Evolutionary conservation across 495 filamentous ascomycete genomes (phyloP), one percentile per base, ranked within the genome.

Genomic region (Aspergillus wentii): DNA sequence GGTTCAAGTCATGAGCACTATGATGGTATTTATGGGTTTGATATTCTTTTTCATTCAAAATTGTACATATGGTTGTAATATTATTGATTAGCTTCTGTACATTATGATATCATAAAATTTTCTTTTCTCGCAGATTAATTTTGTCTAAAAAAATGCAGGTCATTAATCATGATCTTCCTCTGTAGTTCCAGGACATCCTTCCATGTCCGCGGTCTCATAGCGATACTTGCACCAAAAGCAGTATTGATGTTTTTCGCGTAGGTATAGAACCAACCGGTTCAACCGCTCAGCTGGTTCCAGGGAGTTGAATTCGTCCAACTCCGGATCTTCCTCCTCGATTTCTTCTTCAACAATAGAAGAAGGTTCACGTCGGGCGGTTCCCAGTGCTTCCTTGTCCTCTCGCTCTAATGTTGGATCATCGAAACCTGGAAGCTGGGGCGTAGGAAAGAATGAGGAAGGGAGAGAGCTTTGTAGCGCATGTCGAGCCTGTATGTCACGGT

Each of bases 201-300:
- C 86, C 80, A 96, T 81, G 44, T 70, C 64, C 11, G 56, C 72
- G 0, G 46, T 56, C 33, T 83, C 80, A 52, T 96, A 97, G 29
- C 68, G 63, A 57, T 72, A 84, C 57, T 95, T 95, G 57, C 92
- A 99, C 88, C 89, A 99, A 58, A 95, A 95, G 67, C 92, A 99
- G 56, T 99, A 99, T 27, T 71, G 60, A 49, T 85, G 72, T 48
- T 71, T 75, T 19, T 80, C 66, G 16, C 91, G 74, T 26, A 99
- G 53, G 57, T 84, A 79, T 16, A 59, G 47, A 8, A 92, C 76
- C 8, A 95, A 53, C 38, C 61, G 76, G 9, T 64, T 53, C 35
- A 96, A 55, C 44, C 73, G 74, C 48, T 94, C 83, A 2, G 63
- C 66, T 1, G 73, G 68, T 3, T 76, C 71, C 4, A 90, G 60